Base-by-base conservation (phyloP, 441 rosid genomes). In the Erodium chrysanthum region DNA sequence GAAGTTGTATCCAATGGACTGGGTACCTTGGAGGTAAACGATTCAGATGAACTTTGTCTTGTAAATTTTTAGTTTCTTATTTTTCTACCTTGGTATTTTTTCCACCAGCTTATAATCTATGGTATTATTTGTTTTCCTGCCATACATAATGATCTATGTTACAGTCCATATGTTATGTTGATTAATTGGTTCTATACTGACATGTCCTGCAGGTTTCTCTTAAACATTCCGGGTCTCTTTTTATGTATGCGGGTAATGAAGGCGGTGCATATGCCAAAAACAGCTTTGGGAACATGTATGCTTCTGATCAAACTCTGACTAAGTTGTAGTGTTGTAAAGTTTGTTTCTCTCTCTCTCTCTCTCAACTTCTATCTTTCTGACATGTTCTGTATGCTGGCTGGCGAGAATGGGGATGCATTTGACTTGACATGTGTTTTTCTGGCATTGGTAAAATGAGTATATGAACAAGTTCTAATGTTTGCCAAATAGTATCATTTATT, bases 211-310 rank as follows among this genome's bases (percentile, higher is more conserved):
- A 93, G 98, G 98, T 94, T 66, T 82, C 97, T 7, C 90, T 91
- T 48, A 94, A 94, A 81, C 97, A 94, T 70, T 94, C 98, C 58
- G 98, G 98, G 66, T 94, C 98, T 61, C 97, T 94, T 68, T 91
- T 94, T 77, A 94, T 94, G 97, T 94, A 91, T 60, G 97, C 97
- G 6, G 97, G 98, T 37, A 77, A 80, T 59, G 78, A 74, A 50
- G 97, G 97, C 63, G 98, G 98, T 74, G 96, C 98, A 67, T 94
- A 89, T 91, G 97, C 98, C 76, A 94, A 94, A 83, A 94, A 94
- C 78, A 94, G 98, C 84, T 94, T 82, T 73, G 97, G 97, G 50
- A 94, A 94, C 72, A 81, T 88, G 98, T 94, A 89, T 61, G 85
- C 48, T 70, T 7, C 60, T 27, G 37, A 35, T 60, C 69, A 33